Percentiles rank a stretch among this genome's conserved stretches.
Evolutionary conservation across 1,139 yeast species (phyloP).

Genomic region (Zygotorulaspora mrakii): DNA sequence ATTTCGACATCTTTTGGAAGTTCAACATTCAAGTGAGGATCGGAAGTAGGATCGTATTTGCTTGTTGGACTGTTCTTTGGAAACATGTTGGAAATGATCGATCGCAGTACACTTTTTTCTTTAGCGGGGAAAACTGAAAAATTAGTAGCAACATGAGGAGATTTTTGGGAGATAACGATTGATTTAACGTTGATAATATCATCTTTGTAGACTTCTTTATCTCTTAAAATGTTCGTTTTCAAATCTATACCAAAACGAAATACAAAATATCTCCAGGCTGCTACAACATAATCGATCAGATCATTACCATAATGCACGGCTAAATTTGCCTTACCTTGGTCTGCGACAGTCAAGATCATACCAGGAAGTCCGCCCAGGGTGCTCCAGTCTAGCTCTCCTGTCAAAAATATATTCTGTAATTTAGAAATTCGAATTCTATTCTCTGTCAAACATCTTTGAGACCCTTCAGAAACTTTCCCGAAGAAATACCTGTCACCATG

Average conservation of each 20-base stretch:
- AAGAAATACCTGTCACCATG: constrained; percentile 57
- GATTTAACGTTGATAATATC: constrained; percentile 53
- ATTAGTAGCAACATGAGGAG: background rate
- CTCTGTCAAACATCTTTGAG: constrained; percentile 67
- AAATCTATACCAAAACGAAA: constrained; percentile 72
- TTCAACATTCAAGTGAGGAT: constrained; percentile 37
- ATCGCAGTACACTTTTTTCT: constrained; percentile 22
- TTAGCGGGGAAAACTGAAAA: constrained; percentile 15
- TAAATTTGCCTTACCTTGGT: constrained; percentile 59
- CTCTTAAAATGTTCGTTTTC: constrained; percentile 42
- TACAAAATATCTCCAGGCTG: constrained; percentile 88
- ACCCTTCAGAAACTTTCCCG: constrained; percentile 83
- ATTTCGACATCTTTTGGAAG: constrained; percentile 32
- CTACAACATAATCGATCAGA: constrained; percentile 51
- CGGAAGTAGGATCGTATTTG: constrained; percentile 35
- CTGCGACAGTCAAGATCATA: constrained; percentile 75
- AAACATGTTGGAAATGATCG: constrained; percentile 41
- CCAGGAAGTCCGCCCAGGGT: constrained; percentile 90
- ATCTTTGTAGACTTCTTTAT: constrained; percentile 45
- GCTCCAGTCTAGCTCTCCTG: constrained; percentile 73
- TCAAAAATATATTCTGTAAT: constrained; percentile 62
- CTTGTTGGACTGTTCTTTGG: constrained; percentile 40
- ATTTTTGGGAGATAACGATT: constrained; percentile 36
- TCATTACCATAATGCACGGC: constrained; percentile 45
- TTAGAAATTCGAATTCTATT: constrained; percentile 51